A percentile compares a stretch with the other conserved stretches of the same genome.
These are phyloP conservation scores for Diplodia seriata DNA, from an alignment of 2,329 filamentous ascomycete genomes.

Conservation along the genomic window DNA sequence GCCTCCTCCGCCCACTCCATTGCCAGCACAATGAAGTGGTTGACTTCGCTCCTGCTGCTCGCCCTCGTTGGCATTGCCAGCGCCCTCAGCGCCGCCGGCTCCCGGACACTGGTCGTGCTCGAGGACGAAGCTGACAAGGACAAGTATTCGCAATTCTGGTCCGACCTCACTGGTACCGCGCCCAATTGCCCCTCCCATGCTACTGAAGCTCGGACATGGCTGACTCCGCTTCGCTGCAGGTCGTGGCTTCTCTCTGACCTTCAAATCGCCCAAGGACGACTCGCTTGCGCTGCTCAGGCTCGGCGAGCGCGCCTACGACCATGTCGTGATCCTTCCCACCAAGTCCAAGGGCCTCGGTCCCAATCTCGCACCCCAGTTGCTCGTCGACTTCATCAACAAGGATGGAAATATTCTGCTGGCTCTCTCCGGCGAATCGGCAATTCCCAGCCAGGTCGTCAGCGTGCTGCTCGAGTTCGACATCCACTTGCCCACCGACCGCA, in stretches of 20 bases:
- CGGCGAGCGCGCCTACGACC: slow-evolving; percentile 88
- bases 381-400: slow-evolving; percentile 90
- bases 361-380: slow-evolving; percentile 80
- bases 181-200: not conserved
- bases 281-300: slow-evolving; percentile 79
- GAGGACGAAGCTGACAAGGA: slow-evolving; percentile 83
- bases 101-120: slow-evolving; percentile 81
- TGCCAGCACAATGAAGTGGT: slow-evolving; percentile 71
- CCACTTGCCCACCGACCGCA: slow-evolving; percentile 82
- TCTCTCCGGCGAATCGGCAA: slow-evolving; percentile 74
- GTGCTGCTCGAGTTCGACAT: slow-evolving; percentile 90
- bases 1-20: slow-evolving; percentile 36
- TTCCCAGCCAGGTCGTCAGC: slow-evolving; percentile 75
- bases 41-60: slow-evolving; percentile 73
- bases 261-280: slow-evolving; percentile 83
- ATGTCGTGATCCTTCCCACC: slow-evolving; percentile 84
- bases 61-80: slow-evolving; percentile 70
- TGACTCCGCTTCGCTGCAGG: slow-evolving; percentile 56
- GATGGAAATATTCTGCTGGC: slow-evolving; percentile 90
- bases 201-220: not conserved
- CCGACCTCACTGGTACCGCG: slow-evolving; percentile 59
- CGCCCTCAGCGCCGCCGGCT: slow-evolving; percentile 80
- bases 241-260: slow-evolving; percentile 80
- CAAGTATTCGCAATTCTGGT: slow-evolving; percentile 81
- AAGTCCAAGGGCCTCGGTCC: slow-evolving; percentile 94